Conservation (phyloP, 139 green algal species). For the Zygnema circumcarinatum region DNA sequence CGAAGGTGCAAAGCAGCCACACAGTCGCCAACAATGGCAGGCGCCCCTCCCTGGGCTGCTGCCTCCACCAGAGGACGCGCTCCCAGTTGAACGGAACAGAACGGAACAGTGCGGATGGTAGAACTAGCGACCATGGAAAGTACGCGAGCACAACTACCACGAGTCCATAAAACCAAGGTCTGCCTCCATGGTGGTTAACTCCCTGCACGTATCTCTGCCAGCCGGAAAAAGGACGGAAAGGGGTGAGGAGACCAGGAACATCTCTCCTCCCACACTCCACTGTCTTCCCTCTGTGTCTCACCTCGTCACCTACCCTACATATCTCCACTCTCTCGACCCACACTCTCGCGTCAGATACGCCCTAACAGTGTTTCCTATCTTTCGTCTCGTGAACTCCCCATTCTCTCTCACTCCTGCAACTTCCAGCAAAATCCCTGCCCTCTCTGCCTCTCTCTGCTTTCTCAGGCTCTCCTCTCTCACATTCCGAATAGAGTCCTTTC, state of each 20-base stretch:
- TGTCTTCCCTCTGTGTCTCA: no score
- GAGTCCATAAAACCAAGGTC: conserved; percentile 42
- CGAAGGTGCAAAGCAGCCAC: conserved; percentile 23
- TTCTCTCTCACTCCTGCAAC: no score
- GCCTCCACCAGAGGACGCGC: background rate
- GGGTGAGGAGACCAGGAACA: background rate
- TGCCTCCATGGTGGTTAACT: conserved; percentile 60
- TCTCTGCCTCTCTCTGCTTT: no score
- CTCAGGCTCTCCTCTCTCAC: no score
- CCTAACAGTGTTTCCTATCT: no score
- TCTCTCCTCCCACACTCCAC: background rate
- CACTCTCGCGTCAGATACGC: no score
- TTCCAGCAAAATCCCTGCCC: no score
- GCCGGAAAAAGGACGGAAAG: conserved; percentile 22
- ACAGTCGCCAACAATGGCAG: conserved; percentile 19
- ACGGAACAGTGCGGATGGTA: conserved; percentile 1
- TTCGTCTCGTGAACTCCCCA: no score
- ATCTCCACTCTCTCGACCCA: no score
- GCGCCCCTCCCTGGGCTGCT: background rate
- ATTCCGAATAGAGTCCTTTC: no score
- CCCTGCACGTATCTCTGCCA: conserved; percentile 57
- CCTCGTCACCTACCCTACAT: no score
- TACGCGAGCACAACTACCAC: conserved; percentile 9
- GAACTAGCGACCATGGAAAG: conserved; percentile 54
- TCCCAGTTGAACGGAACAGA: background rate